phyloP scores from a whole-genome alignment of 75 land plant species.

The Picea glauca region DNA sequence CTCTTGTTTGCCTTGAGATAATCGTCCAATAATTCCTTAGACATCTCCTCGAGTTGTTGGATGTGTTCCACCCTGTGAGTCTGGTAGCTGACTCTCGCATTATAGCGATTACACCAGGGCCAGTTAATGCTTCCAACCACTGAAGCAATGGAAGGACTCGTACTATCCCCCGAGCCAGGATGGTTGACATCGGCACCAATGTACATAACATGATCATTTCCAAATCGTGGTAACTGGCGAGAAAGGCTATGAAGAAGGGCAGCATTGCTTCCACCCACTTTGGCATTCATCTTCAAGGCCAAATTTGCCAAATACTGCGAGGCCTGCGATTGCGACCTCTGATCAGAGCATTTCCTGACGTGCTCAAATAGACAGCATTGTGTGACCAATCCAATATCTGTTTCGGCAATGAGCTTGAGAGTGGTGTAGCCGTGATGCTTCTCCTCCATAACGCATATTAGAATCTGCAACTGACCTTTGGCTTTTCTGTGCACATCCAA shows the following conservation, averaged over 20 bases:
- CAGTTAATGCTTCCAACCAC: slow-evolving; percentile 56
- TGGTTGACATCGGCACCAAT: slow-evolving; percentile 76
- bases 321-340: no score
- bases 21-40: slow-evolving; percentile 31
- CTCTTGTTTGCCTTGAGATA: slow-evolving; percentile 19
- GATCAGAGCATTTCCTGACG: slow-evolving; percentile 14
- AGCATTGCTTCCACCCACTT: slow-evolving; percentile 57
- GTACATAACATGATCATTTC: slow-evolving; percentile 28
- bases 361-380: slow-evolving; percentile 46
- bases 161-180: slow-evolving; percentile 25
- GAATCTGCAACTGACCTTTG: slow-evolving; percentile 25
- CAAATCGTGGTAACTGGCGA: neutral
- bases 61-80: slow-evolving; percentile 39
- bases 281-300: slow-evolving; percentile 61
- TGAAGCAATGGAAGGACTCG: slow-evolving; percentile 59
- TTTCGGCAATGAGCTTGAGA: slow-evolving; percentile 59
- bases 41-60: slow-evolving; percentile 34
- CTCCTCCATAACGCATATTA: slow-evolving; percentile 44
- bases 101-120: slow-evolving; percentile 44
- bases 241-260: slow-evolving; percentile 14
- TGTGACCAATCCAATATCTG: slow-evolving; percentile 49
- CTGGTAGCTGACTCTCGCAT: slow-evolving; percentile 42
- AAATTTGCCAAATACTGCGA: slow-evolving; percentile 51
- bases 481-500: neutral
- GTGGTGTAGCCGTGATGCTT: slow-evolving; percentile 42